Evolutionary conservation across 495 filamentous ascomycete genomes (phyloP), one percentile per base, ranked within the genome.

Genomic region (Corynascus novoguineensis): DNA sequence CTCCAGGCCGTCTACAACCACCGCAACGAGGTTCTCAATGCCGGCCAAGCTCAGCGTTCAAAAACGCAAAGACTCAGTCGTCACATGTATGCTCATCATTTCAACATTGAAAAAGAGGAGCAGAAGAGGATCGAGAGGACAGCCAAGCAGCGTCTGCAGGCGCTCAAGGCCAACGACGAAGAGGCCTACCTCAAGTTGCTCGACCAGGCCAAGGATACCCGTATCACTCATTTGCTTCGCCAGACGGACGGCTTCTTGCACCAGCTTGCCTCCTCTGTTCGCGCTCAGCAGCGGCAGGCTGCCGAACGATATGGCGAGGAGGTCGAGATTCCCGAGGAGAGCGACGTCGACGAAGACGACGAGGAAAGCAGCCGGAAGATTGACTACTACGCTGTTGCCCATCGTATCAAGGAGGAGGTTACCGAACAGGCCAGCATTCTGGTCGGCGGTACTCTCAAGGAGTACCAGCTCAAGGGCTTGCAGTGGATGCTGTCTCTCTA

Each of bases 401-500:
- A 98, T 77, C 87, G 89, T 57, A 85, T 96, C 73, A 89, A 91
- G 70, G 93, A 98, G 74, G 88, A 91, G 50, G 84, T 98, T 55
- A 86, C 80, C 4, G 76, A 74, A 47, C 93, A 98, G 64, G 90
- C 93, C 8, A 64, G 61, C 17, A 93, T 96, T 38, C 82, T 98
- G 51, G 87, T 95, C 57, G 93, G 93, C 60, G 93, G 93, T 64
- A 86, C 79, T 3, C 77, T 98, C 45, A 98, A 98, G 72, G 93
- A 98, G 68, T 98, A 98, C 73, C 93, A 98, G 73, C 41, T 98
- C 70, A 97, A 96, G 81, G 93, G 93, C 74, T 72, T 98, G 58
- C 93, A 98, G 70, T 98, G 93, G 93, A 97, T 98, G 93, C 83
- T 97, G 53, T 98, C 93, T 14, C 81, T 98, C 22, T 98, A 97